Evolutionary conservation across 306 rosid species (phyloP), one percentile per base, ranked within the genome.

Genomic region (Rosa multiflora): DNA sequence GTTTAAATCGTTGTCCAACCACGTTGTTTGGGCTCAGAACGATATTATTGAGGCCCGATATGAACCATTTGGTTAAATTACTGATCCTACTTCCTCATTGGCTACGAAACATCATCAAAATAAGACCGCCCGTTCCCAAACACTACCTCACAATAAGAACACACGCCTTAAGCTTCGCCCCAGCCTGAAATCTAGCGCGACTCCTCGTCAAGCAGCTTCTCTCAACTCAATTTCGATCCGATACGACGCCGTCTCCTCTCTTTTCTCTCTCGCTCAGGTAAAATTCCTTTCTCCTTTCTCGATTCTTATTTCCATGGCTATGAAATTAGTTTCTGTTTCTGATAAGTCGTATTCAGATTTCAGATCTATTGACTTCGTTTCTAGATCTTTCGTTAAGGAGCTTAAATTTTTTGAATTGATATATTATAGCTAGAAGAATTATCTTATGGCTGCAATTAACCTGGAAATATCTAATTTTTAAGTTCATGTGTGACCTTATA

Each of bases 151-250:
- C 21, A 74, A 74, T 63, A 63, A 14, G 43, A 63, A 63, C 43
- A 5, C 32, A 17, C 59, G 0, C n/a, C 37, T 32, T 32, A 2
- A 32, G 18, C 4, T 2, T 10, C 17, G 48, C 61, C 32, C 18
- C 21, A 62, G 72, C 37, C 72, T 29, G 71, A 18, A 73, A 46
- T 32, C 10, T 62, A 46, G 72, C 32, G 72, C 32, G 35, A 43
- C n/a, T 29, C 56, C 10, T 26, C 52, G 51, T 1, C 23, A 40
- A 71, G 59, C 32, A 56, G 4, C 17, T 43, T 76, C 71, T 77
- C 67, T 77, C 66, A 37, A 13, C 80, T 55, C 32, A 55, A 13
- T 26, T 71, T 72, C 82, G 82, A 71, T 56, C 72, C 10, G 64
- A 72, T 23, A 70, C 77, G 12, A 9, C 82, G 23, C 18, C 62